These are phyloP conservation scores for Globisporangium recalcitrans DNA, from an alignment of 352 stramenopile species.

Conservation along the genomic window DNA sequence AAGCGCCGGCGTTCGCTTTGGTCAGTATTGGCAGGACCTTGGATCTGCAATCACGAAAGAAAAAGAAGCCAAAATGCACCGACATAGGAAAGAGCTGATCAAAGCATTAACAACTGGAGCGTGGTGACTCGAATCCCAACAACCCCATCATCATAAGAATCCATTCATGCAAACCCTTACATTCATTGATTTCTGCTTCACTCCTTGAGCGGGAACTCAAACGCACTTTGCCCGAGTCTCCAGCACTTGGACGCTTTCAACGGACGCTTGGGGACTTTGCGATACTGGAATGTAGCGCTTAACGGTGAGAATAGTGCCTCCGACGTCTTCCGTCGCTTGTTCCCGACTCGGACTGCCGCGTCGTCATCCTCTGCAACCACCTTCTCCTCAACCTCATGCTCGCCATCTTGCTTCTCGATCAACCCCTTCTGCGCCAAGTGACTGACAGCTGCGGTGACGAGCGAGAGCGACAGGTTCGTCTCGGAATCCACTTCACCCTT, in stretches of 20 bases:
- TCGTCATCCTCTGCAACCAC: slow-evolving; percentile 12
- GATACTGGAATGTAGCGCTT: slow-evolving; percentile 26
- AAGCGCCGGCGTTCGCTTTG: slow-evolving; percentile 19
- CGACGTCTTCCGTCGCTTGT: slow-evolving; percentile 23
- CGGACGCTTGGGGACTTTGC: slow-evolving; percentile 59
- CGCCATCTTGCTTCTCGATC: slow-evolving; percentile 38
- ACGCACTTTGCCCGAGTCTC: slow-evolving; percentile 38
- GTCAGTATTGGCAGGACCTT: slow-evolving; percentile 23
- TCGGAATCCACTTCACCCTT: slow-evolving; percentile 1
- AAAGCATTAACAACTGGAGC: slow-evolving; percentile 28
- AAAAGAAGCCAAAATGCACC: slow-evolving; percentile 32
- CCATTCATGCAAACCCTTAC: slow-evolving; percentile 20
- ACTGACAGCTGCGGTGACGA: slow-evolving; percentile 52
- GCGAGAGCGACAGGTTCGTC: slow-evolving; percentile 29
- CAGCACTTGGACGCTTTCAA: slow-evolving; percentile 73
- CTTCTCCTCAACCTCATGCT: not conserved
- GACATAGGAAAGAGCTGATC: slow-evolving; percentile 41
- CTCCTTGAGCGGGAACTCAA: slow-evolving; percentile 29
- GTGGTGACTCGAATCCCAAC: slow-evolving; percentile 17
- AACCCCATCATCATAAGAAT: not conserved
- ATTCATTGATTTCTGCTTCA: slow-evolving; percentile 24
- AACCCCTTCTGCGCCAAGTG: slow-evolving; percentile 45
- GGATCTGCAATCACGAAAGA: slow-evolving; percentile 16
- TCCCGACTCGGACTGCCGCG: not conserved
- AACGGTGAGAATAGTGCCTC: not conserved